phyloP scores from a whole-genome alignment of 73 alveolate species.

The Tetrahymena borealis region DNA sequence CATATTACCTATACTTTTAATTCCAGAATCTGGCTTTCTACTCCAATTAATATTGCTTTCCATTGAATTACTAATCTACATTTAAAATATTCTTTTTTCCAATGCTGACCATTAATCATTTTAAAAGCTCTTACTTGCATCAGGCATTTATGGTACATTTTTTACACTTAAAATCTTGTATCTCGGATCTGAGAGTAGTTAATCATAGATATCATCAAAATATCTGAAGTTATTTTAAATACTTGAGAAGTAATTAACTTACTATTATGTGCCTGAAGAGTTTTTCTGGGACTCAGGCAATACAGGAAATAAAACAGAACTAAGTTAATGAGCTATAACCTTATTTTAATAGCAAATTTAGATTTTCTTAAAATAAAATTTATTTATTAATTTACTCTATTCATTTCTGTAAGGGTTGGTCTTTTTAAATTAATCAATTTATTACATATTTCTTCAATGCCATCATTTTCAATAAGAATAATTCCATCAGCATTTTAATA shows the following conservation, averaged over 20 bases:
- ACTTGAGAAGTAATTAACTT: background rate
- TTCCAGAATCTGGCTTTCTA: constrained; percentile 8
- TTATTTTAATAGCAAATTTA: constrained; percentile 6
- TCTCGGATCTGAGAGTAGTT: background rate
- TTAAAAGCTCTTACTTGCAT: constrained; percentile 5
- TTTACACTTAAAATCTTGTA: constrained; percentile 6
- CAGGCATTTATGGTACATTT: constrained; percentile 21
- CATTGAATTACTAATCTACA: constrained; percentile 11
- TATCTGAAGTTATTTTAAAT: background rate
- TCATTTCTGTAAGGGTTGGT: constrained; percentile 26
- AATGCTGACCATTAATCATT: constrained; percentile 39
- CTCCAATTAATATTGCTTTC: constrained; percentile 37
- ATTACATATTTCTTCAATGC: constrained; percentile 21
- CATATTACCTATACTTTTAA: background rate
- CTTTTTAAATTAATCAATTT: constrained; percentile 15
- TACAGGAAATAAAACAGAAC: background rate
- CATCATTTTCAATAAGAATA: constrained; percentile 30
- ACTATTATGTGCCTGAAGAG: background rate
- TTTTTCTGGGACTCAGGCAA: background rate
- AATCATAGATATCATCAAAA: background rate
- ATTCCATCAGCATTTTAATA: constrained; percentile 33
- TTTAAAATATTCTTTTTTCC: constrained; percentile 20
- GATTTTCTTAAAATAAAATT: background rate
- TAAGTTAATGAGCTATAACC: constrained; percentile 15
- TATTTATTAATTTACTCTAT: background rate